Evolutionary conservation across 331 rosid species (phyloP), one percentile per base, ranked within the genome.

Genomic region (Pyrus hybrid): DNA sequence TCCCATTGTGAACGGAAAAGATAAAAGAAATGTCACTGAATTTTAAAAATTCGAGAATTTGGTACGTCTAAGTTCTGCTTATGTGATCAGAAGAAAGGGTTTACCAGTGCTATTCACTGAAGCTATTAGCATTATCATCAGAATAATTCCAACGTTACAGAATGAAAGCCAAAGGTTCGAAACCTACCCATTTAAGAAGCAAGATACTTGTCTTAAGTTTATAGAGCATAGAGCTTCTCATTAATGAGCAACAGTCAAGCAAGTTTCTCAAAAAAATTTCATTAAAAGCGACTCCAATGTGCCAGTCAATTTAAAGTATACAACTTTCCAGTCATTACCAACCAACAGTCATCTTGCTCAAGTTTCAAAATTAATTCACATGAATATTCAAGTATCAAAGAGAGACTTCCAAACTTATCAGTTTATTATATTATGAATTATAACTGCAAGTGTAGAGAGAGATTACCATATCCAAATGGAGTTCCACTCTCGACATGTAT

Each of bases 391-490:
- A 49, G n/a, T 0, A 20, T 51, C 62, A 51, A 13, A 17, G 61
- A 43, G 43, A 71, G 53, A 14, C 43, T 71, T 6, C n/a, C 35
- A 17, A 26, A 37, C 57, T 53, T 23, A 22, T 21, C 22, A 12
- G 7, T 18, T 23, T 11, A 67, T 43, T 75, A 2, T 13, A 26
- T 13, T 13, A 56, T 16, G 5, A 74, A 33, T 53, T 58, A 69
- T 43, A 26, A 29, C 14, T 32, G 41, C 29, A 56, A 33, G 13
- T 9, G 32, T 22, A 53, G 67, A 57, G 47, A 81, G 77, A 72
- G 76, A 30, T 83, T 90, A 93, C 98, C 97, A 93, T 96, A 65
- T 91, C 90, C 76, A 91, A 84, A 79, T 88, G 96, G 33, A 94
- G 87, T 29, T 80, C 76, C 76, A 80, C 51, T 72, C 72, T 84